phyloP scores from a whole-genome alignment of 2,329 filamentous ascomycete species.

The Didymella lethalis region DNA sequence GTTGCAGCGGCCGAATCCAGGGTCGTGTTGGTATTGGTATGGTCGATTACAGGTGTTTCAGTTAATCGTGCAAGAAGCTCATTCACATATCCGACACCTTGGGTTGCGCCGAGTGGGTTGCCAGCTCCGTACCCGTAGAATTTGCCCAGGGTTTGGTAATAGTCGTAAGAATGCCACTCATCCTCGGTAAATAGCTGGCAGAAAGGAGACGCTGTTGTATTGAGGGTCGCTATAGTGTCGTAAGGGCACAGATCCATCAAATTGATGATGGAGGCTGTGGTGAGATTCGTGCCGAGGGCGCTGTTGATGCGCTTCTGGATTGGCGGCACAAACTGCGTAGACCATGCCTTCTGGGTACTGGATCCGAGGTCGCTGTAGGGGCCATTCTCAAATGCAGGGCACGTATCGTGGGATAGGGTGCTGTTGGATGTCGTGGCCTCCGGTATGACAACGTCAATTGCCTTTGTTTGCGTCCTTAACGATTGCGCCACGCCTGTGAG shows the following conservation, averaged over 20 bases:
- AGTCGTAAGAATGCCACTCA: conserved; percentile 83
- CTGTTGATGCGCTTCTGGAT: conserved; percentile 75
- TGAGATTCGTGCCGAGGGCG: conserved; percentile 74
- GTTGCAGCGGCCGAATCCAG: conserved; percentile 71
- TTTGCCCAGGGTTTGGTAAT: conserved; percentile 80
- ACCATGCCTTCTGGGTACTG: conserved; percentile 65
- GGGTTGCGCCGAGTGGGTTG: conserved; percentile 79
- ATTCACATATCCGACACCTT: conserved; percentile 87
- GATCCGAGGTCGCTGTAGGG: conserved; percentile 50
- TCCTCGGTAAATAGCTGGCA: conserved; percentile 75
- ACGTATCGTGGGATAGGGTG: conserved; percentile 78
- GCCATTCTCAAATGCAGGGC: conserved; percentile 73
- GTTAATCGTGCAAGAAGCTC: conserved; percentile 86
- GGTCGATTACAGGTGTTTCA: conserved; percentile 70
- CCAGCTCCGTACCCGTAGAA: conserved; percentile 84
- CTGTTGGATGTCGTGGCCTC: conserved; percentile 77
- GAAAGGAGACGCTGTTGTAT: conserved; percentile 69
- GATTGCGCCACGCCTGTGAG: conserved; percentile 74
- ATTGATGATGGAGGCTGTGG: conserved; percentile 67
- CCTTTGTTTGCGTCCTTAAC: conserved; percentile 51
- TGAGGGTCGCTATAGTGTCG: conserved; percentile 70
- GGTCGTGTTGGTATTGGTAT: conserved; percentile 79
- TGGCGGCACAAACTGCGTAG: conserved; percentile 68
- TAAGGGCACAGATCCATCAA: conserved; percentile 93
- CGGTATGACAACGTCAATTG: conserved; percentile 67